These are phyloP conservation scores for Fonsecaea nubica DNA, from an alignment of 2,329 filamentous ascomycete genomes.

Conservation along the genomic window DNA sequence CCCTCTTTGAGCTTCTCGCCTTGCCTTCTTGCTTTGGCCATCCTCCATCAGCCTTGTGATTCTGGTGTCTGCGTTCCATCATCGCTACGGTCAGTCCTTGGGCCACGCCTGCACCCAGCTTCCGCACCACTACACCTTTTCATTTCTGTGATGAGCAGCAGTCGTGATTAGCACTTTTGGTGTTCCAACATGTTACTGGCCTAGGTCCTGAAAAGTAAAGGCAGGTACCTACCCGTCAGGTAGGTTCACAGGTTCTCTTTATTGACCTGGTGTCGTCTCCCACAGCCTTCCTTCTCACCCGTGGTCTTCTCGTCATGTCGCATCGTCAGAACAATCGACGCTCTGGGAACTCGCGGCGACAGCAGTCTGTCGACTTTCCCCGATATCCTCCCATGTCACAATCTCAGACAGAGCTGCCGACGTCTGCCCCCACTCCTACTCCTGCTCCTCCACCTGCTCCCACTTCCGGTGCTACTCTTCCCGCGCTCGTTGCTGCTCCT, in stretches of 20 bases:
- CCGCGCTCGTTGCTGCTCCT: slow-evolving; percentile 9
- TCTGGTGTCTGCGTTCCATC: neutral
- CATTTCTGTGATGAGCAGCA: neutral
- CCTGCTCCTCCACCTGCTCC: slow-evolving; percentile 13
- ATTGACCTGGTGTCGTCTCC: slow-evolving; percentile 24
- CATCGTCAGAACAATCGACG: slow-evolving; percentile 27
- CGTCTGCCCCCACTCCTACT: neutral
- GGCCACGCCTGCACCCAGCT: too few relatives aligned
- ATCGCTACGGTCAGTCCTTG: too few relatives aligned
- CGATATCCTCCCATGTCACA: slow-evolving; percentile 37
- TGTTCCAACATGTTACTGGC: slow-evolving; percentile 1
- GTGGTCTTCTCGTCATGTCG: slow-evolving; percentile 30
- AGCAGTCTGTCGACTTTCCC: slow-evolving; percentile 40
- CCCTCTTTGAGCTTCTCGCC: slow-evolving; percentile 26
- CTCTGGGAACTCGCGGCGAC: slow-evolving; percentile 34
- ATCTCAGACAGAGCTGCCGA: slow-evolving; percentile 24
- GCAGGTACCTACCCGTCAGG: slow-evolving; percentile 30
- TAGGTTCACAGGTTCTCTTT: slow-evolving; percentile 28
- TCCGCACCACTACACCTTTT: neutral
- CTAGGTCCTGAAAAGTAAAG: slow-evolving; percentile 9
- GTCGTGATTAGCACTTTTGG: neutral
- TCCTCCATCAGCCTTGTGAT: slow-evolving; percentile 1
- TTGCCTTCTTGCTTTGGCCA: neutral
- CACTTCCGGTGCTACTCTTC: slow-evolving; percentile 6
- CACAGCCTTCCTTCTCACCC: slow-evolving; percentile 12